Percentiles rank a stretch among this genome's conserved stretches.
Conservation (phyloP, 768 basidiomycete genomes). For the Phylloporus arenicola region DNA sequence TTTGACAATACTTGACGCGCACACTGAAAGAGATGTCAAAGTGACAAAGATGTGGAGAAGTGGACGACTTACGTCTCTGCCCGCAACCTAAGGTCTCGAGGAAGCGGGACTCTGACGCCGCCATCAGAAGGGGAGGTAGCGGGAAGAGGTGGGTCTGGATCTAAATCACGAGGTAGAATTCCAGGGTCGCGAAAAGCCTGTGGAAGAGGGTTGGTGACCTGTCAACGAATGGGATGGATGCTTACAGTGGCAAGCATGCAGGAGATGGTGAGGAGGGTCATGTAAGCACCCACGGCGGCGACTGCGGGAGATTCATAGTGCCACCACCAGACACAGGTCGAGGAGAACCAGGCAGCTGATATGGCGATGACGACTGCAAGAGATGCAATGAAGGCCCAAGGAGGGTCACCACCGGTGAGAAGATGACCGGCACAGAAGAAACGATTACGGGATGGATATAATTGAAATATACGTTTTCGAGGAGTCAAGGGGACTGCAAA, state of each 20-base stretch:
- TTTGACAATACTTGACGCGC: constrained; percentile 89
- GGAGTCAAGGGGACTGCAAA: constrained; percentile 30
- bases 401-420: constrained; percentile 82
- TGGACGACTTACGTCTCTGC: constrained; percentile 57
- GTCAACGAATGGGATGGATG: constrained; percentile 8
- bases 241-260: constrained; percentile 75
- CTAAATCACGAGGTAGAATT: constrained; percentile 82
- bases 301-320: constrained; percentile 64
- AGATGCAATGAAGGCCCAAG: constrained; percentile 71
- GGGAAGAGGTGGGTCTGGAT: constrained; percentile 78
- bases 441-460: constrained; percentile 66
- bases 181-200: constrained; percentile 82
- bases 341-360: constrained; percentile 80
- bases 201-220: background rate
- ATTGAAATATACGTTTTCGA: constrained; percentile 50
- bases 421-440: constrained; percentile 71
- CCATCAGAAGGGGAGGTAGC: constrained; percentile 59
- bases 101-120: constrained; percentile 58
- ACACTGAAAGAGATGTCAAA: constrained; percentile 44
- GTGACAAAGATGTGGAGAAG: background rate
- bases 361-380: constrained; percentile 60
- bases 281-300: constrained; percentile 59
- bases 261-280: constrained; percentile 61
- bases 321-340: constrained; percentile 91
- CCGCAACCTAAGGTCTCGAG: constrained; percentile 77